Conservation (phyloP, 2,329 filamentous ascomycete species). For the Beauveria caledonica region DNA sequence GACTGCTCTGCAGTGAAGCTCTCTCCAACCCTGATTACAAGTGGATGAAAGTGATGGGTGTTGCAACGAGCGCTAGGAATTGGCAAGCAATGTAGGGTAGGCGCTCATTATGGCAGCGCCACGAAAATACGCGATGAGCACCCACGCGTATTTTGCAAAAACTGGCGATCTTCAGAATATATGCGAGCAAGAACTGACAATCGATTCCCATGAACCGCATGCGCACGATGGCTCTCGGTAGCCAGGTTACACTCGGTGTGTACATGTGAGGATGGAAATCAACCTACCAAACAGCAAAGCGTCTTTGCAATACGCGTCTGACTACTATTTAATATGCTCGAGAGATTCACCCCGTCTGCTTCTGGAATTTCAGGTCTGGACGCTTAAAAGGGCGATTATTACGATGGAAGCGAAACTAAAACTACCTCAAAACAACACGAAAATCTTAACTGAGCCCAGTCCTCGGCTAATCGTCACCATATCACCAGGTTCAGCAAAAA, state of each 20-base stretch:
- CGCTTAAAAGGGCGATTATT: conserved; percentile 17
- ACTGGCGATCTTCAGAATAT: background rate
- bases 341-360: conserved; percentile 16
- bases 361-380: conserved; percentile 21
- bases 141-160: background rate
- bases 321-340: background rate
- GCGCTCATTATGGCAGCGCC: too few species aligned
- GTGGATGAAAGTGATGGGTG: background rate
- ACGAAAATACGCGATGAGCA: background rate
- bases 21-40: background rate
- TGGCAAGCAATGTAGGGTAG: background rate
- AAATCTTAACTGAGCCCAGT: too few species aligned
- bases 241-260: conserved; percentile 22
- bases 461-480: too few species aligned
- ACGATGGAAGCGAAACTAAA: too few species aligned
- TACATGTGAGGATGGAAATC: conserved; percentile 23
- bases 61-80: too few species aligned
- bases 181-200: background rate
- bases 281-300: conserved; percentile 26
- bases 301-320: conserved; percentile 19
- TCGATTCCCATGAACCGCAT: background rate
- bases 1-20: background rate
- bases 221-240: conserved; percentile 27
- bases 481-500: conserved; percentile 5
- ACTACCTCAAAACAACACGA: too few species aligned